Base-by-base conservation (phyloP, 495 filamentous ascomycete genomes). In the Tetracladium setigerum region DNA sequence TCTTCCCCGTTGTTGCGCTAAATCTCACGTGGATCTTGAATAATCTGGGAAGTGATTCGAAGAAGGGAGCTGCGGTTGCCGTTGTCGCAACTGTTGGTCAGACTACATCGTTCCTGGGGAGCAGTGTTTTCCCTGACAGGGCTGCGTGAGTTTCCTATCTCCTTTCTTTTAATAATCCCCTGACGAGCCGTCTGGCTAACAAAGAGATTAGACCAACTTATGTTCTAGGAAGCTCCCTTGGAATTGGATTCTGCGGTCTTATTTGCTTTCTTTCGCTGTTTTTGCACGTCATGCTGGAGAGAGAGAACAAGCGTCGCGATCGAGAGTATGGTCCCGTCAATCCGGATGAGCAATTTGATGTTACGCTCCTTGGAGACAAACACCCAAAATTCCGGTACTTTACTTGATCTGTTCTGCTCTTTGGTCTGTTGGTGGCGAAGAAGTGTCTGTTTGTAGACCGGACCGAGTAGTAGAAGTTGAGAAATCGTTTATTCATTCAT, bases 1-100 rank as follows among this genome's bases (percentile, higher is more conserved):
- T 85, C 33, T 86, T 87, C 50, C 73, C 77, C 13, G 72, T 71
- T 17, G 78, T 89, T 40, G 77, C 81, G 4, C 70, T 87, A 38
- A 79, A 83, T 30, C 69, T 89, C 34, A 76, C 83, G 6, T 89
- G 84, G 85, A 77, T 74, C 46, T 55, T 83, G 39, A 87, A 86
- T 50, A 87, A 87, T 56, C 76, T 83, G 58, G 70, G 72, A 38
- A 77, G 69, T 1, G 76, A 77, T 50, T 74, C 70, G 2, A 67
- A 74, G 11, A 69, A 77, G 17, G 83, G 84, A 14, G 73, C 71
- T 16, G 81, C 81, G 27, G 84, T 89, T 47, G 77, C 82, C 31
- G 61, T 89, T 31, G 61, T 88, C 46, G 83, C 86, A 46, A 39
- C 79, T 5, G 67, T 89, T 14, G 85, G 85, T 1, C 85, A 89